A percentile compares a stretch with the other conserved stretches of the same genome.
phyloP scores from a whole-genome alignment of 345 rosid species.

The Camelina neglecta region DNA sequence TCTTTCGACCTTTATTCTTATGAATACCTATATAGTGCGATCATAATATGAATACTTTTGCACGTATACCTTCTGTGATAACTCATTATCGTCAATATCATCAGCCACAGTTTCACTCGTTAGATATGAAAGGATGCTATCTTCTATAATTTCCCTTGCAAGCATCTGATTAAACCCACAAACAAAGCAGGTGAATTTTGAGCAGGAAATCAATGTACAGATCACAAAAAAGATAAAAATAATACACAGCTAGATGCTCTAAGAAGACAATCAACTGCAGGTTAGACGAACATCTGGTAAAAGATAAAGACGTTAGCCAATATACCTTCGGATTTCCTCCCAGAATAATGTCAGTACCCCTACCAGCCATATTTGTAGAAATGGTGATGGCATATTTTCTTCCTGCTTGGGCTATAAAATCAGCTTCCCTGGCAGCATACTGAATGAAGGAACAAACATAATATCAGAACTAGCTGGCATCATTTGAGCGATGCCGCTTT shows the following conservation, averaged over 20 bases:
- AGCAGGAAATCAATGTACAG: slow-evolving; percentile 15
- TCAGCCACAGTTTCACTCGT: slow-evolving; percentile 60
- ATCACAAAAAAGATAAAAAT: neutral
- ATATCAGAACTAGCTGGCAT: slow-evolving; percentile 13
- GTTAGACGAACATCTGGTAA: slow-evolving; percentile 7
- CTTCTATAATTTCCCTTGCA: slow-evolving; percentile 86
- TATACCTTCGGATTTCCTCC: slow-evolving; percentile 97
- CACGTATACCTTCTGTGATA: slow-evolving; percentile 61
- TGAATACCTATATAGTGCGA: slow-evolving; percentile 5
- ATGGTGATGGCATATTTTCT: slow-evolving; percentile 88
- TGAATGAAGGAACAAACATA: slow-evolving; percentile 42
- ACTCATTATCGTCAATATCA: slow-evolving; percentile 52
- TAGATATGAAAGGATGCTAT: slow-evolving; percentile 74
- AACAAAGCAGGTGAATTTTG: slow-evolving; percentile 18
- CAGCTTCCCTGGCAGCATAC: slow-evolving; percentile 98
- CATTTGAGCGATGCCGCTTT: slow-evolving; percentile 19
- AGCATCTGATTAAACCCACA: slow-evolving; percentile 63
- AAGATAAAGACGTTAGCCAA: neutral
- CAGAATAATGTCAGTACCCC: slow-evolving; percentile 94
- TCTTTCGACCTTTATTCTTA: slow-evolving; percentile 14
- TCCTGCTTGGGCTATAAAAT: slow-evolving; percentile 94
- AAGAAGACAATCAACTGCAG: slow-evolving; percentile 9
- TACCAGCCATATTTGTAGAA: slow-evolving; percentile 98
- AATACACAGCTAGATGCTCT: slow-evolving; percentile 31
- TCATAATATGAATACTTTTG: slow-evolving; percentile 3